Percentiles rank a stretch among this genome's conserved stretches.
Evolutionary conservation across 2,329 filamentous ascomycete genomes (phyloP).

Genomic region (Scedosporium minutisporum): DNA sequence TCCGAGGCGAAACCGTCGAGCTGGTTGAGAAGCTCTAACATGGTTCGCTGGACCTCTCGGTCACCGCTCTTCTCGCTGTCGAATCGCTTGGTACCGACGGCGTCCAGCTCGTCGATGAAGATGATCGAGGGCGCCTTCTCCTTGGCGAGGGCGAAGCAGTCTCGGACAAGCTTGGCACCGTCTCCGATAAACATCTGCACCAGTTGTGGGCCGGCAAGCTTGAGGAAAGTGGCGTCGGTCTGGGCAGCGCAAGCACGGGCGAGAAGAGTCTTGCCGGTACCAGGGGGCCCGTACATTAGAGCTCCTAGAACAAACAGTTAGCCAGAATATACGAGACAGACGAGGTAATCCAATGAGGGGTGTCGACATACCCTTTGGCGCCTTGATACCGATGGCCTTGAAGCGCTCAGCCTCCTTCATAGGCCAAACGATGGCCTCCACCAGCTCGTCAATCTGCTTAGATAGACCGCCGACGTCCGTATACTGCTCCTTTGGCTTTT

Average conservation of each 20-base stretch:
- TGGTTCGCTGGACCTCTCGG: slow-evolving; percentile 94
- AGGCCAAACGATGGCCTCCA: slow-evolving; percentile 97
- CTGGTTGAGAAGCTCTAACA: slow-evolving; percentile 98
- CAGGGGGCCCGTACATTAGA: slow-evolving; percentile 92
- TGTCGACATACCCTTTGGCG: slow-evolving; percentile 74
- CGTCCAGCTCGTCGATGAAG: slow-evolving; percentile 97
- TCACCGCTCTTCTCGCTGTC: slow-evolving; percentile 98
- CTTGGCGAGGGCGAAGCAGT: slow-evolving; percentile 95
- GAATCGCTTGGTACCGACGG: slow-evolving; percentile 97
- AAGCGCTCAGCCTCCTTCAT: slow-evolving; percentile 99
- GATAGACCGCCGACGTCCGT: slow-evolving; percentile 93
- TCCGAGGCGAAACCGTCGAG: slow-evolving; percentile 96
- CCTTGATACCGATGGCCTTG: slow-evolving; percentile 99
- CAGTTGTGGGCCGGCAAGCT: slow-evolving; percentile 91
- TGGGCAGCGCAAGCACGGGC: slow-evolving; percentile 94
- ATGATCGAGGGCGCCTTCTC: slow-evolving; percentile 99
- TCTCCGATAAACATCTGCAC: slow-evolving; percentile 99
- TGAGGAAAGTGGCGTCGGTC: slow-evolving; percentile 97
- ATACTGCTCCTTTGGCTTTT: slow-evolving; percentile 99
- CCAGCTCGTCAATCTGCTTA: slow-evolving; percentile 98
- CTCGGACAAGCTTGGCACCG: slow-evolving; percentile 91
- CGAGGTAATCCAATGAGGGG: neutral
- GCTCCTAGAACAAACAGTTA: slow-evolving; percentile 51
- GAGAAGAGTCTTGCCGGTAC: slow-evolving; percentile 83
- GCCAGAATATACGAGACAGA: neutral